Base-by-base conservation (phyloP, 2,329 filamentous ascomycete species). In the Hypoxylon sp. region DNA sequence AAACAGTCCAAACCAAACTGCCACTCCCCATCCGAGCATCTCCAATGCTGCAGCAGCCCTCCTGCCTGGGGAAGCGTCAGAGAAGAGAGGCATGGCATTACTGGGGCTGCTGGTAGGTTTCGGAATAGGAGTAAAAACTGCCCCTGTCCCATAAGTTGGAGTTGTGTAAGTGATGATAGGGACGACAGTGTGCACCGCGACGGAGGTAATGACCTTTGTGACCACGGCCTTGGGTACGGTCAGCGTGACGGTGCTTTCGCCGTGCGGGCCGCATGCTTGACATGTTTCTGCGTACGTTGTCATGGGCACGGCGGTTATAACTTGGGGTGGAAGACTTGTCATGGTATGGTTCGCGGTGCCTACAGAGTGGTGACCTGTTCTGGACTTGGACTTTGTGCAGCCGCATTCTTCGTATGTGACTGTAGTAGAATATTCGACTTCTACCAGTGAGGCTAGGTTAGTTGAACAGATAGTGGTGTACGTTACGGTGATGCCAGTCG, bases 401-500 rank as follows among this genome's bases (percentile, higher is more conserved):
- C 69, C 72, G 61, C 73, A 85, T 10, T 67, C 53, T 20, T 71
- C 67, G 25, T 72, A 71, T 1, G 74, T 77, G 25, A 73, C 67
- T 14, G 78, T 80, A 6, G 80, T 77, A 49, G 74, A 73, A 55
- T 79, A 80, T 63, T 79, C 73, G 2, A 77, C 71, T 17, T 72
- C 74, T n/a, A 77, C 69, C 20, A 83, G 75, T 20, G 66, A 64
- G 2, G 76, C 77, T 0, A 76, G 74, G 66, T 81, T 75, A 4
- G 80, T 80, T 5, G 79, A 70, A 50, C 78, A 80, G 11, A 82
- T 65, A 2, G 78, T 77, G 1, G 77, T 77, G 68, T 79, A 81
- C 0, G 77, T 79, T 2, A 80, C 66, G 0, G 77, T 78, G n/a
- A 77, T 27, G 3, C 73, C 72, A 13, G 68, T 76, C 10, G 75